Base-by-base conservation (phyloP, 805 yeast genomes). In the Ogataea dorogensis region DNA sequence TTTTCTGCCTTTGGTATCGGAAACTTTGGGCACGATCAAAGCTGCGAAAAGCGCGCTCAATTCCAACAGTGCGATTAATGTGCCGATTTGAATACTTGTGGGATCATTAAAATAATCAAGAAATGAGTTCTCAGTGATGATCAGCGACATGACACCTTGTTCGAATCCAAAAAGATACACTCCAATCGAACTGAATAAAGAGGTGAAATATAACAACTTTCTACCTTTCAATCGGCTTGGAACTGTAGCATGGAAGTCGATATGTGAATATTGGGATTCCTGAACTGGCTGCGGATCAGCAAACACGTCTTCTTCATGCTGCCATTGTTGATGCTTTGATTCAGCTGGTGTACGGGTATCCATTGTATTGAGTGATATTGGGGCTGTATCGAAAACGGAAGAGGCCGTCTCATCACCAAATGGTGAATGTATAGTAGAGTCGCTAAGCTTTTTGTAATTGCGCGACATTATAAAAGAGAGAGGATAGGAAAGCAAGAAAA, bases 51-150 rank as follows among this genome's bases (percentile, higher is more conserved):
- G 67, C 0, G 95, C 95, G 24, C 95, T 95, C 21, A 87, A 67
- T 59, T 87, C 96, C 38, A 87, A 65, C 38, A 87, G 78, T 16
- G 95, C 87, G 12, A 87, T 88, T 76, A 87, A 79, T 5, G 89
- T 74, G 9, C 96, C 96, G 22, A 86, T 73, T 44, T 73, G 70
- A 1, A 86, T 73, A 10, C 88, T 71, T 11, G 78, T 64, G 2
- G 96, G 96, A 37, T 83, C 56, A 47, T 77, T 54, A 60, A 86
- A 87, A 59, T 80, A 84, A 28, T 63, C 63, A 32, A 72, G 69
- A 58, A 87, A 87, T 29, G 81, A 71, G 11, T 68, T 74, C 33
- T 82, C 86, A 2, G 91, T 81, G 38, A 87, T 68, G 24, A 87
- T 76, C 3, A 95, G 91, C 17, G 87, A 79, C 79, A 88, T 84